Evolutionary conservation across 371 early-diverging fungal genomes (phyloP).

Genomic region (Mucor racemosus): DNA sequence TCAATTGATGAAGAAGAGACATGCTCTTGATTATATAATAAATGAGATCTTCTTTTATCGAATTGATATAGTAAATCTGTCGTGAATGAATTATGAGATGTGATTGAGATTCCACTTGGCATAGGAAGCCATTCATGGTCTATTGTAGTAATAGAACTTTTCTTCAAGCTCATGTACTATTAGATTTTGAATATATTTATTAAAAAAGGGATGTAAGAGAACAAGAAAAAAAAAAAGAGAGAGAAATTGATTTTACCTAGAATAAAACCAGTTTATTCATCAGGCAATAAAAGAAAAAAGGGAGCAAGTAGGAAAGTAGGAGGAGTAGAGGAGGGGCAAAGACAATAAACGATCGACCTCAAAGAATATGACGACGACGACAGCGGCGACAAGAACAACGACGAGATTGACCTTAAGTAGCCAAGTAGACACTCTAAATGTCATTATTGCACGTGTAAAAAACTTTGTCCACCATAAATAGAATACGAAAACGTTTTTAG

Average conservation of each 20-base stretch:
- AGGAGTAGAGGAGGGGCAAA: neutral
- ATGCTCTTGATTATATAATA: neutral
- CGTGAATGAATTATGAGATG: conserved; percentile 33
- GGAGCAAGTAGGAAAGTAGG: conserved; percentile 3
- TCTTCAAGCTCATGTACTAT: conserved; percentile 9
- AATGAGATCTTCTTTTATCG: conserved; percentile 17
- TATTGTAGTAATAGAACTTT: neutral
- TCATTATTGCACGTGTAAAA: conserved; percentile 14
- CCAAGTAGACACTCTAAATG: neutral
- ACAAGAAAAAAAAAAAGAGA: conserved; percentile 5
- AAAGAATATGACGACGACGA: neutral
- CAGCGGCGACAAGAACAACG: neutral
- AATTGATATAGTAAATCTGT: conserved; percentile 31
- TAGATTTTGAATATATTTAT: conserved; percentile 1
- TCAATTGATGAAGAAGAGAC: neutral
- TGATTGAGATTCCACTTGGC: conserved; percentile 33
- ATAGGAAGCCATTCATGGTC: conserved; percentile 33
- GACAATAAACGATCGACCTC: neutral
- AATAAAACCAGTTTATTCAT: conserved; percentile 12
- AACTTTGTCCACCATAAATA: neutral
- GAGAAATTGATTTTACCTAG: neutral
- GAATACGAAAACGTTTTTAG: neutral
- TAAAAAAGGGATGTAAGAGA: conserved; percentile 6
- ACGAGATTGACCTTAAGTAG: neutral
- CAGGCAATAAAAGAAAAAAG: conserved; percentile 2